Conservation (phyloP, 495 filamentous ascomycete genomes). For the Choiromyces venosus region DNA sequence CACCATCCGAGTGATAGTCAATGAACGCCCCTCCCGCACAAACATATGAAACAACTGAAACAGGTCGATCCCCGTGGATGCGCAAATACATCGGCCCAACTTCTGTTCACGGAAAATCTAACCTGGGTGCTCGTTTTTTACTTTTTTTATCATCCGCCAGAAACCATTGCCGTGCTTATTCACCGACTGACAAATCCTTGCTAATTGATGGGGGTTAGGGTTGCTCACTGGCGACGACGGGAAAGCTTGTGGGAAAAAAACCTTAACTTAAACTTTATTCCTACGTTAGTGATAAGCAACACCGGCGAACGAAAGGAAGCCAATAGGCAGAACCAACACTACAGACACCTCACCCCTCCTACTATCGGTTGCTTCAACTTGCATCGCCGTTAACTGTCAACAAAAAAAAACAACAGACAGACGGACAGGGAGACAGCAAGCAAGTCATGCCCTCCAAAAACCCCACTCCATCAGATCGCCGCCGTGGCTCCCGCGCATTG, state of each 20-base stretch:
- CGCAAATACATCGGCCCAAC: not conserved
- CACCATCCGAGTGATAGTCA: not conserved
- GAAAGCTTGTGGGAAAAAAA: not conserved
- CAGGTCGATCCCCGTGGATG: not conserved
- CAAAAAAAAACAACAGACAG: not conserved
- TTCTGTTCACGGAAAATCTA: not conserved
- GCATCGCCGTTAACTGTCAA: not conserved
- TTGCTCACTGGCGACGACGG: not conserved
- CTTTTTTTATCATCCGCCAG: not conserved
- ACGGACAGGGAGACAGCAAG: not conserved
- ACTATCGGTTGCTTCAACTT: not conserved
- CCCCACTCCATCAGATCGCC: slow-evolving; percentile 31
- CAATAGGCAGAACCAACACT: not conserved
- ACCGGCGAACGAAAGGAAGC: not conserved
- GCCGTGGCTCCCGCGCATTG: slow-evolving; percentile 25
- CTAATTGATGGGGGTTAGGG: not conserved
- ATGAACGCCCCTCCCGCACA: not conserved
- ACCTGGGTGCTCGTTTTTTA: not conserved
- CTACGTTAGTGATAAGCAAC: not conserved
- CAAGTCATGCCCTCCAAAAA: slow-evolving; percentile 30
- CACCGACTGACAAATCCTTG: not conserved
- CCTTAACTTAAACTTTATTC: not conserved
- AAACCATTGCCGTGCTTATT: not conserved
- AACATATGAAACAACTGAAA: not conserved
- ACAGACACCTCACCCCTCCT: not conserved